Evolutionary conservation across 768 basidiomycete species (phyloP), one percentile per base, ranked within the genome.

Genomic region (Amanita fuliginea): DNA sequence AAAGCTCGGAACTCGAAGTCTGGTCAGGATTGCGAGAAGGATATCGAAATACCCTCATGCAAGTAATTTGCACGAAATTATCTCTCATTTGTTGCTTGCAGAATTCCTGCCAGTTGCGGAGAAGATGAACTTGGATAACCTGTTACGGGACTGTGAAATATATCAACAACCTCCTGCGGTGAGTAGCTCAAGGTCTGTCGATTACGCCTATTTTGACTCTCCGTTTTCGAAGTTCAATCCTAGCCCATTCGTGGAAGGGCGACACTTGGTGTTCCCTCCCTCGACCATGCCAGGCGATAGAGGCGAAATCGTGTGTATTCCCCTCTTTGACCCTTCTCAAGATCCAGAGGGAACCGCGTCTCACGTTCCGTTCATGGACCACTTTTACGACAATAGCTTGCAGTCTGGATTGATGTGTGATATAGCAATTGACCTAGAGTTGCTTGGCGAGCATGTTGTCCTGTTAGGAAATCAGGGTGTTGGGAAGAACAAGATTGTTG

Each of bases 391-490:
- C 53, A 84, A 84, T 54, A 80, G 78, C 52, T 57, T 82, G 48
- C 81, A 84, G 60, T 79, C 78, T 3, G 78, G 77, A 8, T 60
- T 81, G 37, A 82, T 84, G 81, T 69, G 76, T 4, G 80, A 82
- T 53, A 62, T 82, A 30, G 81, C 77, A 0, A 69, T 80, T 19
- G 81, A 84, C 56, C 52, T 82, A 22, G 80, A 81, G 60, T 50
- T 81, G 8, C 61, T 83, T 8, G 71, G 74, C 4, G 80, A 82
- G 56, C 81, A 84, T 60, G 65, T 83, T 26, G 79, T 84, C 4
- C 57, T 84, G 8, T 64, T 84, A 1, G 81, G 81, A 16, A 84
- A 84, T 57, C 81, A 83, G 74, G 81, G 81, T 33, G 81, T 83
- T 10, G 81, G 81, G 13, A 83, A 82, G 69, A 83, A 83, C 59